Evolutionary conservation across 2,329 filamentous ascomycete species (phyloP).

Genomic region (Arthrobotrys sinensis): DNA sequence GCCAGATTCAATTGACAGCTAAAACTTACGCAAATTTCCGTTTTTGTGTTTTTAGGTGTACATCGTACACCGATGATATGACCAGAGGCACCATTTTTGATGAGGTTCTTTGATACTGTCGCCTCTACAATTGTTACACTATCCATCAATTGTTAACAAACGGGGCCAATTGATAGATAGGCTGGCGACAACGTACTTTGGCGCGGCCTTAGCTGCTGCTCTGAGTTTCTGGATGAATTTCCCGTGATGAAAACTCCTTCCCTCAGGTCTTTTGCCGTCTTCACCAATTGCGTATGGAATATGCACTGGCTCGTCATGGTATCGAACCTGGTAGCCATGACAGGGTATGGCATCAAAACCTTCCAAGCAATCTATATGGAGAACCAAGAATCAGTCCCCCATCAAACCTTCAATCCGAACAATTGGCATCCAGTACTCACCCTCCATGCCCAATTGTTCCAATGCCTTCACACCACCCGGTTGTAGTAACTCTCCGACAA

Average conservation of each 20-base stretch:
- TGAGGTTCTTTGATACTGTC: slow-evolving; percentile 79
- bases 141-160: slow-evolving; percentile 33
- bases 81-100: slow-evolving; percentile 78
- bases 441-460: slow-evolving; percentile 80
- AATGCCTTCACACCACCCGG: slow-evolving; percentile 89
- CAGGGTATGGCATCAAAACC: slow-evolving; percentile 88
- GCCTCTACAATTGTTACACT: slow-evolving; percentile 89
- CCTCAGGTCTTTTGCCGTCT: slow-evolving; percentile 75
- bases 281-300: slow-evolving; percentile 81
- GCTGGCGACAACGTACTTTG: slow-evolving; percentile 70
- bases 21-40: slow-evolving; percentile 65
- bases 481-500: slow-evolving; percentile 94
- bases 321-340: slow-evolving; percentile 89
- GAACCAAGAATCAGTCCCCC: slow-evolving; percentile 41
- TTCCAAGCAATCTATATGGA: slow-evolving; percentile 78
- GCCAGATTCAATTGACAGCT: not conserved
- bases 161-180: not conserved
- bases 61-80: slow-evolving; percentile 82
- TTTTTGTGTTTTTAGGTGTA: slow-evolving; percentile 61
- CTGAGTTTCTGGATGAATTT: slow-evolving; percentile 89
- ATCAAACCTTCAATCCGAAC: slow-evolving; percentile 11
- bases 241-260: slow-evolving; percentile 92
- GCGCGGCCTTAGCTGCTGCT: slow-evolving; percentile 78
- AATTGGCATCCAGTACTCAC: slow-evolving; percentile 40
- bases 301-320: slow-evolving; percentile 79